phyloP scores from a whole-genome alignment of 257 asterid species.

The Striga asiatica region DNA sequence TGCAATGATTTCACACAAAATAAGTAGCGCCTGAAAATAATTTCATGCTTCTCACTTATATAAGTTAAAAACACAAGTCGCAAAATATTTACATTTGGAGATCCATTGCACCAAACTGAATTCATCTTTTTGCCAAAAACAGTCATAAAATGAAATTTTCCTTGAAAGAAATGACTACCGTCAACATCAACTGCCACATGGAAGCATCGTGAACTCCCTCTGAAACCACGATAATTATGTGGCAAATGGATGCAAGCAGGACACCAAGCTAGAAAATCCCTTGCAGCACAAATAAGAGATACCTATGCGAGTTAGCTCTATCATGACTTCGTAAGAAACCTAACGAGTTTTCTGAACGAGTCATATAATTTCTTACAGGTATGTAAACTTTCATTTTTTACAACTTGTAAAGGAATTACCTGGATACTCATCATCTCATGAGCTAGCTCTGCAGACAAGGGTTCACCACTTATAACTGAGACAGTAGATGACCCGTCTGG shows the following conservation, averaged over 20 bases:
- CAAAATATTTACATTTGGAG: background rate
- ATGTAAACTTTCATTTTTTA: background rate
- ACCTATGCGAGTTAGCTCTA: slow-evolving; percentile 22
- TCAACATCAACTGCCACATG: slow-evolving; percentile 88
- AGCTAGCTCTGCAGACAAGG: slow-evolving; percentile 84
- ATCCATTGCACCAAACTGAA: background rate
- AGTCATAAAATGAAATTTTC: too few species aligned
- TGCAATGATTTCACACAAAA: background rate
- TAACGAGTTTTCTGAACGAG: slow-evolving; percentile 1
- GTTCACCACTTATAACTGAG: slow-evolving; percentile 64
- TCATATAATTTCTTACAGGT: background rate
- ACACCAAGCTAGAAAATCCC: slow-evolving; percentile 86
- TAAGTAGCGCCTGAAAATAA: too few species aligned
- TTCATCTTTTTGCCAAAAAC: too few species aligned
- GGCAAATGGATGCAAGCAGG: slow-evolving; percentile 80
- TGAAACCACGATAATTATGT: slow-evolving; percentile 69
- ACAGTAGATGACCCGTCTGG: slow-evolving; percentile 86
- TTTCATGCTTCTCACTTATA: too few species aligned
- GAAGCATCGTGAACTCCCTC: slow-evolving; percentile 72
- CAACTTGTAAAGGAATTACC: slow-evolving; percentile 35
- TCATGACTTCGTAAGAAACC: slow-evolving; percentile 4
- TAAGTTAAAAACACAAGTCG: background rate
- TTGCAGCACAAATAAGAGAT: slow-evolving; percentile 38
- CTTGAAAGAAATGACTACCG: slow-evolving; percentile 45
- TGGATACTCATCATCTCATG: slow-evolving; percentile 89